phyloP scores from a whole-genome alignment of 768 basidiomycete species.

The Suillus subalutaceus region DNA sequence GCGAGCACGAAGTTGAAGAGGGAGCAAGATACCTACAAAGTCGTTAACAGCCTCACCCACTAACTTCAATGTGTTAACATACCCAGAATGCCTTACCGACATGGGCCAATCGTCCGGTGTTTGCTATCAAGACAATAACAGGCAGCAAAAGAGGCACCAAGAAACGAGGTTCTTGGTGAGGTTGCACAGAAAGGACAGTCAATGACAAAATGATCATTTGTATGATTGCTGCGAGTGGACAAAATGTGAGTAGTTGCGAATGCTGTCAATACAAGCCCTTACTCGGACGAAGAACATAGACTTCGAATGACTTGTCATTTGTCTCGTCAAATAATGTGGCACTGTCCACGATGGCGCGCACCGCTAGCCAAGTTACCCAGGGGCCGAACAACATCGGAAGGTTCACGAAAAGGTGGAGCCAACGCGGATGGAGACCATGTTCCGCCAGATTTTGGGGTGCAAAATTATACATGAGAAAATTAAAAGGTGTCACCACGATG shows the following conservation, averaged over 20 bases:
- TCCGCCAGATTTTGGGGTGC: conserved; percentile 37
- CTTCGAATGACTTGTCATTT: conserved; percentile 14
- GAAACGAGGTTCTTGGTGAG: conserved; percentile 45
- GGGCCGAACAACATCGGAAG: conserved; percentile 43
- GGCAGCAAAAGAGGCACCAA: conserved; percentile 39
- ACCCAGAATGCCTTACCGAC: conserved; percentile 38
- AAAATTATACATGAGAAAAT: conserved; percentile 42
- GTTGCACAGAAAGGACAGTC: conserved; percentile 34
- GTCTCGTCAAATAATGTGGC: conserved; percentile 9
- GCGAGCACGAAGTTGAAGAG: conserved; percentile 31
- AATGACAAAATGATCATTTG: conserved; percentile 34
- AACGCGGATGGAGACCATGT: conserved; percentile 43
- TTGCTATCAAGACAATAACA: conserved; percentile 31
- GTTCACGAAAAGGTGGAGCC: conserved; percentile 43
- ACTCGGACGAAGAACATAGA: conserved; percentile 24
- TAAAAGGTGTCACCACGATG: conserved; percentile 38
- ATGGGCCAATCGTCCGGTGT: conserved; percentile 25
- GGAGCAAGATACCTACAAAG: conserved; percentile 30
- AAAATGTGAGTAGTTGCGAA: neutral
- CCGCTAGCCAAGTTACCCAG: conserved; percentile 28
- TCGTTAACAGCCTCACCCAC: neutral
- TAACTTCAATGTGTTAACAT: conserved; percentile 11
- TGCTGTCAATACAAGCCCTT: neutral
- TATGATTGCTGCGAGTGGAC: conserved; percentile 28
- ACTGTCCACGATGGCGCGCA: conserved; percentile 13